Percentiles rank a stretch among this genome's conserved stretches.
phyloP scores from a whole-genome alignment of 176 grass and related monocot species.

The Carex kokanica region DNA sequence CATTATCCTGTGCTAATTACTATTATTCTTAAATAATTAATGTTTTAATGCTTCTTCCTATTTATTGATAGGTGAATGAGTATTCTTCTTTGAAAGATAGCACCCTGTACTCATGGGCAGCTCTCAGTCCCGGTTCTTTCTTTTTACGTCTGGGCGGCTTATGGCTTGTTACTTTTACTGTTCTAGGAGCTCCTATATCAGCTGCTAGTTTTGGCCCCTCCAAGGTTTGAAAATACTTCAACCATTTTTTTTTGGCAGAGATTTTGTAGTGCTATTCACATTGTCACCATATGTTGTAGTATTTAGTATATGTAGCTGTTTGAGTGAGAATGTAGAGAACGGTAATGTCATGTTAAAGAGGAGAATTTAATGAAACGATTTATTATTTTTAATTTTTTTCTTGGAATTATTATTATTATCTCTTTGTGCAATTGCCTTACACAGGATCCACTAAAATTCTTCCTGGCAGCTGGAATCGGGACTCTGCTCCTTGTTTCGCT shows the following conservation, averaged over 20 bases:
- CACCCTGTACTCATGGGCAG: slow-evolving; percentile 83
- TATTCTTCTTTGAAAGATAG: slow-evolving; percentile 81
- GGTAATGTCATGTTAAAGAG: neutral
- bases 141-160: slow-evolving; percentile 72
- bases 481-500: slow-evolving; percentile 72
- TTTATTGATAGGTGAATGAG: slow-evolving; percentile 68
- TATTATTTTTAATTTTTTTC: neutral
- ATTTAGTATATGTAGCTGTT: neutral
- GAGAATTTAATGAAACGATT: neutral
- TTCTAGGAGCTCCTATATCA: slow-evolving; percentile 77
- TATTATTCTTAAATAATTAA: neutral
- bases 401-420: neutral
- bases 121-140: slow-evolving; percentile 60
- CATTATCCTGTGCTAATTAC: neutral
- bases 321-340: neutral
- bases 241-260: neutral
- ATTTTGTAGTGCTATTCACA: neutral
- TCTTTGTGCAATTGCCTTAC: neutral
- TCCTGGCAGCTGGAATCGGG: slow-evolving; percentile 79
- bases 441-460: slow-evolving; percentile 86
- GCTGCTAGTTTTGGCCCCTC: slow-evolving; percentile 75
- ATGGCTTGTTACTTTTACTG: slow-evolving; percentile 65
- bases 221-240: slow-evolving; percentile 37
- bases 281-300: neutral
- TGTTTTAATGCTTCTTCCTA: neutral